Evolutionary conservation across 495 filamentous ascomycete species (phyloP).

Genomic region (Trichoderma parareesei): DNA sequence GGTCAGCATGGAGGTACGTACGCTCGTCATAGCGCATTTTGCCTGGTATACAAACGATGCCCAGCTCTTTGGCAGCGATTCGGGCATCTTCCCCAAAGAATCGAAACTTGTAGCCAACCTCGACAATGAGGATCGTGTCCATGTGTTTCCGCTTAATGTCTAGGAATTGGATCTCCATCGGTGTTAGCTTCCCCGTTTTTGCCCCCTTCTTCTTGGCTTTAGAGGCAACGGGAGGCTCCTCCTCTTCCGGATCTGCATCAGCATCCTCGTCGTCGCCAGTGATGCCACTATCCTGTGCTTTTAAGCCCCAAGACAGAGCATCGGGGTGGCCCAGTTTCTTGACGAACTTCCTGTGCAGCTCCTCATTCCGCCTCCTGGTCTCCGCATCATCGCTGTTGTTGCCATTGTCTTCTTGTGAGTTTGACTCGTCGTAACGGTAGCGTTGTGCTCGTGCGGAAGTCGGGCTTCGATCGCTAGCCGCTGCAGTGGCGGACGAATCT

Average conservation of each 20-base stretch:
- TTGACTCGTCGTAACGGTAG: conserved; percentile 36
- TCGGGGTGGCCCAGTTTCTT: conserved; percentile 81
- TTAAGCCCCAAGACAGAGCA: conserved; percentile 58
- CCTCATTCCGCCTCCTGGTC: conserved; percentile 48
- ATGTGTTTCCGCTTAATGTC: conserved; percentile 89
- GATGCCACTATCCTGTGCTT: conserved; percentile 40
- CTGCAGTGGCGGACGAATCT: conserved; percentile 2
- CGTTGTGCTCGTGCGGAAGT: conserved; percentile 30
- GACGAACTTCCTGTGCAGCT: conserved; percentile 78
- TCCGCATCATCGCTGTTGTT: conserved; percentile 38
- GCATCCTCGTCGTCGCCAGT: conserved; percentile 39
- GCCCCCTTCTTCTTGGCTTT: conserved; percentile 55
- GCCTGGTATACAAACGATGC: conserved; percentile 94
- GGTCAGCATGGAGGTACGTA: conserved; percentile 27
- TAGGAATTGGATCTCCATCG: conserved; percentile 86
- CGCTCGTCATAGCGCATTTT: conserved; percentile 92
- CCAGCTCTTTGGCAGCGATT: conserved; percentile 79
- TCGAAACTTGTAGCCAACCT: conserved; percentile 96
- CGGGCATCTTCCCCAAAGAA: conserved; percentile 98
- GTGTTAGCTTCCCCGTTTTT: conserved; percentile 83
- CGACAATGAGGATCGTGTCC: conserved; percentile 80
- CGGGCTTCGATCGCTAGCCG: conserved; percentile 13
- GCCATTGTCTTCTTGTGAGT: conserved; percentile 17
- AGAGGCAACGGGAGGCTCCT: conserved; percentile 41
- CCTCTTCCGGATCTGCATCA: conserved; percentile 41